phyloP scores from a whole-genome alignment of 768 basidiomycete genomes.

The Termitomyces sp. region DNA sequence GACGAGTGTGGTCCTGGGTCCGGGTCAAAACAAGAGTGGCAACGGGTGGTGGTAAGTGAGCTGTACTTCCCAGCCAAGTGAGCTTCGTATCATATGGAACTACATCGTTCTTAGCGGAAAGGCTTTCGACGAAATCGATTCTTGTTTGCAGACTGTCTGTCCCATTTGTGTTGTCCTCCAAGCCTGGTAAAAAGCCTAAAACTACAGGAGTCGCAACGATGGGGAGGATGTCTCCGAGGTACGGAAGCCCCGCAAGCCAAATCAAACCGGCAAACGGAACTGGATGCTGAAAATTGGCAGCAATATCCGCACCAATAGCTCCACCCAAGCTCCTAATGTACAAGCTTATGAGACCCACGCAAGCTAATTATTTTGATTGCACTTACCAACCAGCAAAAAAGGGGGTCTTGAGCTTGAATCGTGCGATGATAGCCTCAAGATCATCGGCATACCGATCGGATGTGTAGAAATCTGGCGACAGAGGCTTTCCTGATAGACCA shows the following conservation, averaged over 20 bases:
- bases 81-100: not conserved
- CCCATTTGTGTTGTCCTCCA: not conserved
- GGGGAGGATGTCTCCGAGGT: not conserved
- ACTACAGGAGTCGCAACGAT: not conserved
- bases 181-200: not conserved
- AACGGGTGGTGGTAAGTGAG: not conserved
- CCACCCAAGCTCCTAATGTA: not conserved
- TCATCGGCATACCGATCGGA: not conserved
- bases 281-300: not conserved
- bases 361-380: not conserved
- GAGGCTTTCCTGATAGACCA: not conserved
- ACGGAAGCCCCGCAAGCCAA: not conserved
- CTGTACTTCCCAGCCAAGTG: not conserved
- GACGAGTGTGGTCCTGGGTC: not conserved
- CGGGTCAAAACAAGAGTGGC: not conserved
- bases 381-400: not conserved
- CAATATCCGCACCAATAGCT: not conserved
- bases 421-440: not conserved
- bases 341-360: not conserved
- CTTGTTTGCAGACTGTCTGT: not conserved
- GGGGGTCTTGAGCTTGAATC: not conserved
- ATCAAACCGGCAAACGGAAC: not conserved
- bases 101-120: not conserved
- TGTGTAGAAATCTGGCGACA: not conserved
- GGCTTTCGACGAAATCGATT: not conserved